A percentile compares a stretch with the other conserved stretches of the same genome.
Evolutionary conservation across 371 early-diverging fungal species (phyloP).

Genomic region (Rhizomucor miehei): DNA sequence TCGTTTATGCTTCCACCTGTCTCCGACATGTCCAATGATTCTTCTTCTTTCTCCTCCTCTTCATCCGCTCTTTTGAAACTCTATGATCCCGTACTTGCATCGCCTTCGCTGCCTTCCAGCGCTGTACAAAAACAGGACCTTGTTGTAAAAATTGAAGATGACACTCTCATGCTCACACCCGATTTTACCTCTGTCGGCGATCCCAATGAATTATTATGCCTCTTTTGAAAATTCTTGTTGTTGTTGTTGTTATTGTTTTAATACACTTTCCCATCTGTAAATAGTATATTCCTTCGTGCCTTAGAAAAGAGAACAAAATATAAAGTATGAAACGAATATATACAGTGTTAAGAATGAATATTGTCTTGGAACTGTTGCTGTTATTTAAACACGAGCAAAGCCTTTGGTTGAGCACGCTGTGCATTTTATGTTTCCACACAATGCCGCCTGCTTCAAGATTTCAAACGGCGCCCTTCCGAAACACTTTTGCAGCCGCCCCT

Average conservation of each 20-base stretch:
- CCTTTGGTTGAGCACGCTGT: too few relatives aligned
- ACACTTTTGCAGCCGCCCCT: too few relatives aligned
- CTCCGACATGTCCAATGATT: slow-evolving; percentile 16
- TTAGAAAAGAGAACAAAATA: too few relatives aligned
- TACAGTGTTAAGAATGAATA: too few relatives aligned
- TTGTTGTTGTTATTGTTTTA: slow-evolving; percentile 3
- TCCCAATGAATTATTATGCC: slow-evolving; percentile 24
- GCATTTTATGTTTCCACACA: too few relatives aligned
- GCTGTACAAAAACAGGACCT: slow-evolving; percentile 24
- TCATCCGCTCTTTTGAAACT: slow-evolving; percentile 3
- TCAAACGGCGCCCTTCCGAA: too few relatives aligned
- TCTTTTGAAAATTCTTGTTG: slow-evolving; percentile 9
- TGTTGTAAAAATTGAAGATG: slow-evolving; percentile 22
- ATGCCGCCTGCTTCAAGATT: too few relatives aligned
- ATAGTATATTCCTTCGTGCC: neutral
- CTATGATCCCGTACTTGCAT: slow-evolving; percentile 13
- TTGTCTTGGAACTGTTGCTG: too few relatives aligned
- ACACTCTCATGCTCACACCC: slow-evolving; percentile 10
- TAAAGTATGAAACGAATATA: too few relatives aligned
- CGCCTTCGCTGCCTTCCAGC: slow-evolving; percentile 24
- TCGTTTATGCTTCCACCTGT: slow-evolving; percentile 37
- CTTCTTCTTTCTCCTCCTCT: slow-evolving; percentile 10
- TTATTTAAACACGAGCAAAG: too few relatives aligned
- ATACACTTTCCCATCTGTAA: slow-evolving; percentile 4
- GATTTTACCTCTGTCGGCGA: slow-evolving; percentile 10